Evolutionary conservation across 371 early-diverging fungal genomes (phyloP).

Genomic region (Funneliformis caledonium): DNA sequence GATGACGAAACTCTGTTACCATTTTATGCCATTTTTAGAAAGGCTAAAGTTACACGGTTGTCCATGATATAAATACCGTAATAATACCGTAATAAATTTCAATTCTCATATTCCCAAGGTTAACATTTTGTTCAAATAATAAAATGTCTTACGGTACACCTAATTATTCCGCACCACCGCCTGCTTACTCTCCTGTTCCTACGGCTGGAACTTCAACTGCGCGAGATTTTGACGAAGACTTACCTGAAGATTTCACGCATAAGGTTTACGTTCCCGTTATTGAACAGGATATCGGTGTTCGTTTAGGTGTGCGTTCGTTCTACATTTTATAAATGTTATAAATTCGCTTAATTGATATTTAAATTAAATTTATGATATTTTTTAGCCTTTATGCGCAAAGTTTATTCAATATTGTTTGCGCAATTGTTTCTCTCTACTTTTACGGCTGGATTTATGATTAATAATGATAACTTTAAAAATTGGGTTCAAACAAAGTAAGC

Average conservation of each 20-base stretch:
- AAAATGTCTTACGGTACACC: background rate
- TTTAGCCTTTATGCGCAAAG: slow-evolving; percentile 78
- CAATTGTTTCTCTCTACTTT: slow-evolving; percentile 68
- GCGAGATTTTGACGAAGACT: slow-evolving; percentile 48
- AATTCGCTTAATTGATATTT: background rate
- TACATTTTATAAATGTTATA: background rate
- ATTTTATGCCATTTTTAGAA: too few species aligned
- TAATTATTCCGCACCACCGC: slow-evolving; percentile 53
- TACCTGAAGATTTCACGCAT: slow-evolving; percentile 65
- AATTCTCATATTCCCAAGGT: too few species aligned
- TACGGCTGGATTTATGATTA: slow-evolving; percentile 64
- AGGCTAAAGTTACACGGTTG: too few species aligned
- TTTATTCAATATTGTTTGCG: slow-evolving; percentile 73
- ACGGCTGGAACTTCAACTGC: background rate
- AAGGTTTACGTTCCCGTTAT: slow-evolving; percentile 60
- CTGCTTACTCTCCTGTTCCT: slow-evolving; percentile 49
- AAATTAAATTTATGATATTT: background rate
- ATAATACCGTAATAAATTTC: too few species aligned
- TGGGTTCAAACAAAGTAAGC: slow-evolving; percentile 64
- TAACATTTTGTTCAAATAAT: too few species aligned
- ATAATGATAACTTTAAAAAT: slow-evolving; percentile 52
- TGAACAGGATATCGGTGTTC: slow-evolving; percentile 53
- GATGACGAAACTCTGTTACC: too few species aligned
- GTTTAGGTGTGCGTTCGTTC: slow-evolving; percentile 52
- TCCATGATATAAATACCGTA: too few species aligned